Evolutionary conservation across 2,329 filamentous ascomycete species (phyloP).

Genomic region (Xylariales sp.): DNA sequence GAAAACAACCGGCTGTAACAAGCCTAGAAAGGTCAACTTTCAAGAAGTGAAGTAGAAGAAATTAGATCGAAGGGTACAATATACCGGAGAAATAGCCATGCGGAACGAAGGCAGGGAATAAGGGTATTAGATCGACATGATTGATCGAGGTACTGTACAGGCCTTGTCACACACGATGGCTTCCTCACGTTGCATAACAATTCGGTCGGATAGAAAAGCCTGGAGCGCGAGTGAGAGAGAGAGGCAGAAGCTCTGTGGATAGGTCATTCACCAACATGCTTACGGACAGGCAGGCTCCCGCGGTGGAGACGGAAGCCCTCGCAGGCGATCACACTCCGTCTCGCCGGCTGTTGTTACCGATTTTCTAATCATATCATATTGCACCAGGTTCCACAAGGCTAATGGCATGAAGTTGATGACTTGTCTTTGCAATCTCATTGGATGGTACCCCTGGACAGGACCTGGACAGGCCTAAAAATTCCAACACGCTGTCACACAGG

Average conservation of each 20-base stretch:
- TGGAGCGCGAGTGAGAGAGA: no score
- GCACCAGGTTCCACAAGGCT: background rate
- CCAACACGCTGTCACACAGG: background rate
- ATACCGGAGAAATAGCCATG: no score
- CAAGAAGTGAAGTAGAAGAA: conserved; percentile 17
- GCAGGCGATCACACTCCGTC: background rate
- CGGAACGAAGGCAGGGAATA: no score
- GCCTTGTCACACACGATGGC: no score
- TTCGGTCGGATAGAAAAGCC: no score
- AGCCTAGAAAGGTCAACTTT: conserved; percentile 27
- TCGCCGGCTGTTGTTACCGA: background rate
- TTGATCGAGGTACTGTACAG: no score
- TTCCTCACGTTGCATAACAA: no score
- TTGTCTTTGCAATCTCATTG: background rate
- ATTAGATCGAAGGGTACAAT: conserved; percentile 2
- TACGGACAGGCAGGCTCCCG: no score
- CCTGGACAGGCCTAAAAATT: background rate
- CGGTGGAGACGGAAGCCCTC: background rate
- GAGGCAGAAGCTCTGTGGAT: no score
- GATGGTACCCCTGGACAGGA: no score
- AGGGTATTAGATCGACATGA: no score
- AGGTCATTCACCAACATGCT: no score
- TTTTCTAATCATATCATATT: background rate
- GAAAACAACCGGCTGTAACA: conserved; percentile 19
- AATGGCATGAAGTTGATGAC: background rate